Conservation (phyloP, 169 alveolate species). For the Cryptosporidium xiaoi region DNA sequence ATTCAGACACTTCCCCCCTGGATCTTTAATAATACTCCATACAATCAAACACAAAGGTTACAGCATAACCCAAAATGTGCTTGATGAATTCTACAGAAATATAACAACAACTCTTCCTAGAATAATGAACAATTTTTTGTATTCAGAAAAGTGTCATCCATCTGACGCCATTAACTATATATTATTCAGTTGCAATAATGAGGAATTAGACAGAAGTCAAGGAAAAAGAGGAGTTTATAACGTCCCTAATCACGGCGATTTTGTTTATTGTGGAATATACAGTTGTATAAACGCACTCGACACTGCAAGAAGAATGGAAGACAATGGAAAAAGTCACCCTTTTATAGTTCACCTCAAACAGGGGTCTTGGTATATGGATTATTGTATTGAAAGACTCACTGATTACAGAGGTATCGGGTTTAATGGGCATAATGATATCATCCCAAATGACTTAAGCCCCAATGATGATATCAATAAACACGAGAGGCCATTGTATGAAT, state of each 20-base stretch:
- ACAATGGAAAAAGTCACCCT: conserved; percentile 68
- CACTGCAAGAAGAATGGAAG: conserved; percentile 45
- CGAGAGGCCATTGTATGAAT: conserved; percentile 23
- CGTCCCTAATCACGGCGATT: conserved; percentile 74
- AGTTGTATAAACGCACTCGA: conserved; percentile 56
- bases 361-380: conserved; percentile 71
- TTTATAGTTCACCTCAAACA: conserved; percentile 62
- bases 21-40: conserved; percentile 75
- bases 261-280: conserved; percentile 52
- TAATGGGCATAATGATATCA: conserved; percentile 24
- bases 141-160: conserved; percentile 51
- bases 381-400: conserved; percentile 33
- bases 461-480: background rate
- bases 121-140: conserved; percentile 15
- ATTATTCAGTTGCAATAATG: conserved; percentile 85
- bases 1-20: conserved; percentile 78
- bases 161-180: conserved; percentile 81
- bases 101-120: conserved; percentile 19
- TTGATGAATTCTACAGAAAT: conserved; percentile 46
- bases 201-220: conserved; percentile 83
- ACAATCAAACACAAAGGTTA: conserved; percentile 62
- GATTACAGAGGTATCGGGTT: conserved; percentile 48
- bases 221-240: conserved; percentile 83
- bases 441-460: background rate
- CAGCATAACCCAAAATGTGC: conserved; percentile 35